A percentile compares a stretch with the other conserved stretches of the same genome.
Evolutionary conservation across 495 filamentous ascomycete genomes (phyloP).

Genomic region (Penicillium waksmanii): DNA sequence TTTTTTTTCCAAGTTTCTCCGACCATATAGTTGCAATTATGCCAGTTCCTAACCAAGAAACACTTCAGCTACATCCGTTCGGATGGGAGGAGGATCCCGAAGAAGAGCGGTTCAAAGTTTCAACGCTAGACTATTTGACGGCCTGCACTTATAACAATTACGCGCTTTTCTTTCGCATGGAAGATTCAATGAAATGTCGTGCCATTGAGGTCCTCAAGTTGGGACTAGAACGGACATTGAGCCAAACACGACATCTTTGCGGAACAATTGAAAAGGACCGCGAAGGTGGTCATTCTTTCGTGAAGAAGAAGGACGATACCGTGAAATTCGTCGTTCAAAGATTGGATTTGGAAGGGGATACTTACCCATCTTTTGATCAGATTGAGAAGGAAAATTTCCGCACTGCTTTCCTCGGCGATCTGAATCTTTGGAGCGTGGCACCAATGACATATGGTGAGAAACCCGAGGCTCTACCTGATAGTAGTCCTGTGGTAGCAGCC

Average conservation of each 20-base stretch:
- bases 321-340: slow-evolving; percentile 46
- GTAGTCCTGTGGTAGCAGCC: slow-evolving; percentile 36
- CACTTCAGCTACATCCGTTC: slow-evolving; percentile 16
- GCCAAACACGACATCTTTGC: slow-evolving; percentile 44
- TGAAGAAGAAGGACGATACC: slow-evolving; percentile 45
- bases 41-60: slow-evolving; percentile 18
- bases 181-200: slow-evolving; percentile 34
- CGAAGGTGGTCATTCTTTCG: slow-evolving; percentile 39
- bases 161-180: slow-evolving; percentile 43
- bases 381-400: slow-evolving; percentile 19
- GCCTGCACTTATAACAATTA: slow-evolving; percentile 30
- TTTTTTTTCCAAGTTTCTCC: too few species aligned
- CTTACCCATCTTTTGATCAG: slow-evolving; percentile 25
- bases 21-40: background rate
- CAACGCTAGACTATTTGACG: slow-evolving; percentile 26
- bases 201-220: slow-evolving; percentile 28
- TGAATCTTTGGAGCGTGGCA: slow-evolving; percentile 30
- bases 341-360: slow-evolving; percentile 33
- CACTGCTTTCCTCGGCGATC: slow-evolving; percentile 28
- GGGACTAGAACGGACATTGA: slow-evolving; percentile 46
- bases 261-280: slow-evolving; percentile 47
- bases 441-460: slow-evolving; percentile 49
- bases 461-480: slow-evolving; percentile 39
- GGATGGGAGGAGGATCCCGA: slow-evolving; percentile 27
- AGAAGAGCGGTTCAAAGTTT: slow-evolving; percentile 28